Evolutionary conservation across 2,329 filamentous ascomycete genomes (phyloP).

Genomic region (Nemania serpens): DNA sequence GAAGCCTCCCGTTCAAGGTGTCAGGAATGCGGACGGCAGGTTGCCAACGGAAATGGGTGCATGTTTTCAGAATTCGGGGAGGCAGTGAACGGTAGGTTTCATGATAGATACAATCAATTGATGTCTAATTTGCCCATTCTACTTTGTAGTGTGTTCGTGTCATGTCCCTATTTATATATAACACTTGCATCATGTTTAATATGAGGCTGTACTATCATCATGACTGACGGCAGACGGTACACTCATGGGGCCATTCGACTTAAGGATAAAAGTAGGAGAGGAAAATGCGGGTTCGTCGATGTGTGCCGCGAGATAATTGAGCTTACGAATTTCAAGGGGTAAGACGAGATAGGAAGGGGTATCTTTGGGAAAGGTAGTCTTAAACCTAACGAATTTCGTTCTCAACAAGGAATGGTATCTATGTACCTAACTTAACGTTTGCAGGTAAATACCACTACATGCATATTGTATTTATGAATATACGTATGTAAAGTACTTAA

Average conservation of each 20-base stretch:
- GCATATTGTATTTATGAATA: no score
- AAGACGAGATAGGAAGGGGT: no score
- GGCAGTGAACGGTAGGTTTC: conserved; percentile 30
- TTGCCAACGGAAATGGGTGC: conserved; percentile 11
- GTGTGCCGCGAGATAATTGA: no score
- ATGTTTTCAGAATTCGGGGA: conserved; percentile 24
- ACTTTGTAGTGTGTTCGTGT: not conserved
- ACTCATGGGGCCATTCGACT: not conserved
- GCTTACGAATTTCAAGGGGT: no score
- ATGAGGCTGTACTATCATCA: not conserved
- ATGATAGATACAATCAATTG: conserved; percentile 42
- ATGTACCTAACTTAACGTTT: no score
- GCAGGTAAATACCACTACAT: no score
- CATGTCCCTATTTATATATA: not conserved
- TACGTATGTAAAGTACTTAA: no score
- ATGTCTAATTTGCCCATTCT: conserved; percentile 26
- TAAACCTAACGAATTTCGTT: no score
- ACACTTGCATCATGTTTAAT: not conserved
- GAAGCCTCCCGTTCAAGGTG: conserved; percentile 7
- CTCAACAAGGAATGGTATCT: no score
- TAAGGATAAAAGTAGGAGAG: not conserved
- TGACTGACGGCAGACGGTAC: not conserved
- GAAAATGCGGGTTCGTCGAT: not conserved
- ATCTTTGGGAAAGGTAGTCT: no score
- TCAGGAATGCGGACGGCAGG: not conserved